phyloP scores from a whole-genome alignment of 1,284 basidiomycete genomes.

The Taiwanofungus camphoratus region DNA sequence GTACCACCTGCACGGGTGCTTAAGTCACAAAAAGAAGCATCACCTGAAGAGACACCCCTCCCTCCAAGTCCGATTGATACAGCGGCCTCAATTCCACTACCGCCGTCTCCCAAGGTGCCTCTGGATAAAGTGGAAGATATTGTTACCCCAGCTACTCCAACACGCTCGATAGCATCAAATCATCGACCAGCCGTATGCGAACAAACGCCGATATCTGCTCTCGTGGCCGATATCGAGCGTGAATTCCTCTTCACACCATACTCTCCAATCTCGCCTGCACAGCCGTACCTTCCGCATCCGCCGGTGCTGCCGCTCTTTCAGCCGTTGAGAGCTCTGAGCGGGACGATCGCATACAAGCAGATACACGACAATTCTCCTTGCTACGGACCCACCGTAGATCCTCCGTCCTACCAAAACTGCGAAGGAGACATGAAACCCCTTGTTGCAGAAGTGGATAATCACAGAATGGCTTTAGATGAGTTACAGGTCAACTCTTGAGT shows the following conservation, averaged over 20 bases:
- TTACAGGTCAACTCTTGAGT: too few relatives aligned
- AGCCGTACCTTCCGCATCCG: background rate
- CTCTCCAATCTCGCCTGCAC: slow-evolving; percentile 11
- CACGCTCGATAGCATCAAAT: too few relatives aligned
- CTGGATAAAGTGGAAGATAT: slow-evolving; percentile 6
- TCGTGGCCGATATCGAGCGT: slow-evolving; percentile 61
- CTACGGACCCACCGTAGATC: too few relatives aligned
- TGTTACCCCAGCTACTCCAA: slow-evolving; percentile 10
- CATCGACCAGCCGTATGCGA: too few relatives aligned
- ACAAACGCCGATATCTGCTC: slow-evolving; percentile 62
- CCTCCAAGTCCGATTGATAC: slow-evolving; percentile 24
- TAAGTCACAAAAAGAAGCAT: slow-evolving; percentile 1
- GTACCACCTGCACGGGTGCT: too few relatives aligned
- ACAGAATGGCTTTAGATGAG: too few relatives aligned
- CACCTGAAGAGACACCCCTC: slow-evolving; percentile 20
- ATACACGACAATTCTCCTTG: too few relatives aligned
- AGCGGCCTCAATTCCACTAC: slow-evolving; percentile 23
- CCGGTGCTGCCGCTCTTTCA: background rate
- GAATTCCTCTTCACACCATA: slow-evolving; percentile 54
- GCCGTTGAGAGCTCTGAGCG: slow-evolving; percentile 2
- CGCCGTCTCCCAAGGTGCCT: slow-evolving; percentile 23
- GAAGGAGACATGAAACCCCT: too few relatives aligned
- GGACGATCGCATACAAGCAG: too few relatives aligned
- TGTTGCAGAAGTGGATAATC: too few relatives aligned
- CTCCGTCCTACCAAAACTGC: too few relatives aligned